These are phyloP conservation scores for Candida andamanensis DNA, from an alignment of 805 yeast genomes.

Conservation along the genomic window DNA sequence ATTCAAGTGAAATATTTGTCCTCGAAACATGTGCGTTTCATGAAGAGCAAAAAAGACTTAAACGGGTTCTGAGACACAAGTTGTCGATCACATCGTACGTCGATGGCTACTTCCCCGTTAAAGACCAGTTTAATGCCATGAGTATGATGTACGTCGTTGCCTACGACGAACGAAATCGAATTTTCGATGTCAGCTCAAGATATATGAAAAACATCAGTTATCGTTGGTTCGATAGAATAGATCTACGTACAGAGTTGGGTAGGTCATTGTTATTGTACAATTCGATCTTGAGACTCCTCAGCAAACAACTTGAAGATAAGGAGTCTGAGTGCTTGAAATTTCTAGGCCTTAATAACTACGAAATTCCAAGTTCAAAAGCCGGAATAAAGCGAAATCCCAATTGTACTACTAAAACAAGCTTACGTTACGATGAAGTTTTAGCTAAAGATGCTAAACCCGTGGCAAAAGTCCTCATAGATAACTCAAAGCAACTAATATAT, in stretches of 20 bases:
- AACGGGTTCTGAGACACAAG: slow-evolving; percentile 15
- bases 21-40: slow-evolving; percentile 26
- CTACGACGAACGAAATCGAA: slow-evolving; percentile 12
- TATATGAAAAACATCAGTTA: slow-evolving; percentile 28
- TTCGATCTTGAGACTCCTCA: slow-evolving; percentile 20
- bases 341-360: slow-evolving; percentile 19
- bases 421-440: slow-evolving; percentile 25
- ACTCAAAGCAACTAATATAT: slow-evolving; percentile 14
- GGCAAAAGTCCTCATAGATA: slow-evolving; percentile 12
- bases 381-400: slow-evolving; percentile 26
- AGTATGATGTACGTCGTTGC: slow-evolving; percentile 26
- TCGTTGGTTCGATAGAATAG: slow-evolving; percentile 23
- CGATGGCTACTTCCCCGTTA: slow-evolving; percentile 16
- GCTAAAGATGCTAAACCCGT: slow-evolving; percentile 10
- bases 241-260: slow-evolving; percentile 24
- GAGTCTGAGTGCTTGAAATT: slow-evolving; percentile 19
- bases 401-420: slow-evolving; percentile 16
- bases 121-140: slow-evolving; percentile 22
- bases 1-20: slow-evolving; percentile 18
- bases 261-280: slow-evolving; percentile 19
- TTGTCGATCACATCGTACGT: slow-evolving; percentile 10
- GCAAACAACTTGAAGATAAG: slow-evolving; percentile 10
- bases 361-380: slow-evolving; percentile 19
- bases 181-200: slow-evolving; percentile 26
- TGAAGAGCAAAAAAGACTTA: slow-evolving; percentile 21